phyloP scores from a whole-genome alignment of 495 filamentous ascomycete genomes.

The Neurospora discreta region DNA sequence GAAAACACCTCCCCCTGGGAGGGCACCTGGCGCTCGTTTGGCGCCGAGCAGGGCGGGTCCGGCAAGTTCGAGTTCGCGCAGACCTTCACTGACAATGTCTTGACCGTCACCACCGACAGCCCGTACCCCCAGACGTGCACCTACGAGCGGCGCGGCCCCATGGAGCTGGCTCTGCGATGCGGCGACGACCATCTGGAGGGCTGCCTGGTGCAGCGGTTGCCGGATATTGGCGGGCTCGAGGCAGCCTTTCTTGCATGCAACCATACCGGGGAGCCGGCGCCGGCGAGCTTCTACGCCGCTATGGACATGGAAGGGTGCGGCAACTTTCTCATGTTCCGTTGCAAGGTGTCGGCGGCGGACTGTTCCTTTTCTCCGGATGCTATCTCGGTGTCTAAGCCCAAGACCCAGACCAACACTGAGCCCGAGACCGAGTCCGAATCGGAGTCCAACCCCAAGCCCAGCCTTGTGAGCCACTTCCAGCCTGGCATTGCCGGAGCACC shows the following conservation, averaged over 20 bases:
- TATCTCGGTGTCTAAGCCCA: neutral
- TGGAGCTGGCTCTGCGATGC: neutral
- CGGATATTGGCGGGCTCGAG: neutral
- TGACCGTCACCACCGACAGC: constrained; percentile 1
- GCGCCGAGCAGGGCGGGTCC: constrained; percentile 1
- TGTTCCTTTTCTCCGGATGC: neutral
- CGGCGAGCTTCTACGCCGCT: neutral
- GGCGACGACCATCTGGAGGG: constrained; percentile 1
- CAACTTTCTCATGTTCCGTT: constrained; percentile 2
- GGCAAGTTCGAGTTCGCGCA: constrained; percentile 1
- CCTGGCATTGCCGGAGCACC: constrained; percentile 1
- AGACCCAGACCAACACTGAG: neutral
- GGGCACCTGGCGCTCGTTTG: constrained; percentile 3
- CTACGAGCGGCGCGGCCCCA: neutral
- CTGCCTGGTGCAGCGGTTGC: neutral
- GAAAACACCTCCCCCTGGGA: neutral
- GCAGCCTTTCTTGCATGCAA: constrained; percentile 1
- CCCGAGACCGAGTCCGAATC: neutral
- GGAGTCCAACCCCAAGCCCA: neutral
- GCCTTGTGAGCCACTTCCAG: neutral
- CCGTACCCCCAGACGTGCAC: neutral
- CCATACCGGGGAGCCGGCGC: neutral
- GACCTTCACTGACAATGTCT: neutral
- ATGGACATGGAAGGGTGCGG: neutral
- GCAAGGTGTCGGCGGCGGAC: neutral